phyloP scores from a whole-genome alignment of 495 filamentous ascomycete species.

The Neurospora intermedia region DNA sequence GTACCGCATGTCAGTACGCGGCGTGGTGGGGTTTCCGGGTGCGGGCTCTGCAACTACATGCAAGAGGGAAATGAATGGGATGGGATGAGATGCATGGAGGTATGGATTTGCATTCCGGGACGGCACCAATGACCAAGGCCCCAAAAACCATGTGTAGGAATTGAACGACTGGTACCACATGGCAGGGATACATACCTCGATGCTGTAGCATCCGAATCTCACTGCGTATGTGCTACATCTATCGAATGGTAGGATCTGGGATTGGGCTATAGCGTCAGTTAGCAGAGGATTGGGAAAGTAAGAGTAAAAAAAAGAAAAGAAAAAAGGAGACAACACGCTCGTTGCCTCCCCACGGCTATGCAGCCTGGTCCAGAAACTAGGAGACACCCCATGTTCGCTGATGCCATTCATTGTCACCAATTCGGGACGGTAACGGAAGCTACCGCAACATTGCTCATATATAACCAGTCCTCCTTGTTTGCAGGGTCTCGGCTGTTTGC shows the following conservation, averaged over 20 bases:
- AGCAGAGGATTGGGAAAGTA: background rate
- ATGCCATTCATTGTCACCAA: background rate
- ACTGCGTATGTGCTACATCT: background rate
- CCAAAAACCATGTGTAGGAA: background rate
- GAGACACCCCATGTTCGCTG: background rate
- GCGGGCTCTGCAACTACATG: background rate
- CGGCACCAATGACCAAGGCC: background rate
- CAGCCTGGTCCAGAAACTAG: background rate
- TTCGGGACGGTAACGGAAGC: background rate
- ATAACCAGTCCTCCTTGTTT: constrained; percentile 1
- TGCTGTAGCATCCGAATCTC: background rate
- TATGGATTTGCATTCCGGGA: background rate
- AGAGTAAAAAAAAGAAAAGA: too few species aligned
- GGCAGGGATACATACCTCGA: background rate
- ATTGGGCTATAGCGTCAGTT: background rate
- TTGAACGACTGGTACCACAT: background rate
- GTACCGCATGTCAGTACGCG: background rate
- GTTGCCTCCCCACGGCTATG: background rate
- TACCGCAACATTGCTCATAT: constrained; percentile 7
- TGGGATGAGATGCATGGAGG: background rate
- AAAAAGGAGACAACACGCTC: background rate
- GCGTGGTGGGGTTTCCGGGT: background rate
- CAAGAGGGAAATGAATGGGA: background rate
- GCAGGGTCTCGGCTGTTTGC: background rate
- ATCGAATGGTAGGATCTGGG: background rate